Conservation (phyloP, 805 yeast genomes). For the Lachancea nothofagi region DNA sequence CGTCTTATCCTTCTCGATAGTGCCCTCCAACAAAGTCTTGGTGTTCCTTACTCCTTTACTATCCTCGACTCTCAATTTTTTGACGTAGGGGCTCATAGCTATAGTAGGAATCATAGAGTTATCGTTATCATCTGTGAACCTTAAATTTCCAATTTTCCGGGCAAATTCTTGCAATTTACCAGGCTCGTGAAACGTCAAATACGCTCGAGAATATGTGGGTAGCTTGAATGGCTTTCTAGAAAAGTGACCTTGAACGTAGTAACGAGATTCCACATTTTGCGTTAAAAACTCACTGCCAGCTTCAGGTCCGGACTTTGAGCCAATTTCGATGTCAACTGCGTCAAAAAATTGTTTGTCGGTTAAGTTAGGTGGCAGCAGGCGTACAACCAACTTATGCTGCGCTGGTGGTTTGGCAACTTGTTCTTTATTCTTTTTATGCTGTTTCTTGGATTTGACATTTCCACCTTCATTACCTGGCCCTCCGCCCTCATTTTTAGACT, state of each 20-base stretch:
- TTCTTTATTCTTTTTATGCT: slow-evolving; percentile 10
- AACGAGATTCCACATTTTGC: slow-evolving; percentile 31
- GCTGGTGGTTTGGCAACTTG: slow-evolving; percentile 4
- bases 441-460: slow-evolving; percentile 6
- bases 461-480: background rate
- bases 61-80: slow-evolving; percentile 12
- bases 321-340: slow-evolving; percentile 7
- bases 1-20: slow-evolving; percentile 29
- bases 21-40: slow-evolving; percentile 24
- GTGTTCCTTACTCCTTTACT: slow-evolving; percentile 12
- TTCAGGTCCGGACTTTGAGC: slow-evolving; percentile 7
- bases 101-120: slow-evolving; percentile 19
- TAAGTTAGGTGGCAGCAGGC: slow-evolving; percentile 43
- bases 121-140: slow-evolving; percentile 30
- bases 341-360: slow-evolving; percentile 32
- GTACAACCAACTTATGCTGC: slow-evolving; percentile 31
- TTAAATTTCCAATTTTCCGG: slow-evolving; percentile 25
- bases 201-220: slow-evolving; percentile 41
- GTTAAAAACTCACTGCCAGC: slow-evolving; percentile 20
- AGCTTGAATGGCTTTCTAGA: slow-evolving; percentile 30
- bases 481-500: background rate
- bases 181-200: slow-evolving; percentile 34
- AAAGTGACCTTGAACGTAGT: slow-evolving; percentile 30
- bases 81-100: slow-evolving; percentile 23
- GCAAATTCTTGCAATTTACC: slow-evolving; percentile 32